These are phyloP conservation scores for Phytophthora syringae DNA, from an alignment of 352 stramenopile species.

Conservation along the genomic window DNA sequence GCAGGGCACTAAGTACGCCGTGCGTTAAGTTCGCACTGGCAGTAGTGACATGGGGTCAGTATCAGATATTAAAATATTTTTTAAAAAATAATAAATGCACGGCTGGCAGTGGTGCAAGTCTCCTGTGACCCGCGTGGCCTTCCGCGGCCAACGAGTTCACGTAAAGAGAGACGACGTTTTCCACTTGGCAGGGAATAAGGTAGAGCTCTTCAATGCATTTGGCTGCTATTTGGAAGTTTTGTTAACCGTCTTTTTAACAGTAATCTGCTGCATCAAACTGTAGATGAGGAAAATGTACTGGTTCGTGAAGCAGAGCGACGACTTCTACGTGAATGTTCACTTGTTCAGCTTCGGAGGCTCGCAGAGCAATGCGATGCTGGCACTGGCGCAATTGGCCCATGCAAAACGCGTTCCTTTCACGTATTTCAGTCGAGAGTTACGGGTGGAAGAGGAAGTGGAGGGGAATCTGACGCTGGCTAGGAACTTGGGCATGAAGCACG, in stretches of 20 bases:
- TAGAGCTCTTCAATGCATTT: too few relatives aligned
- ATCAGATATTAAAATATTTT: too few relatives aligned
- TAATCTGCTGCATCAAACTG: neutral
- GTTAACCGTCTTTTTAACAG: too few relatives aligned
- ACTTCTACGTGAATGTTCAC: constrained; percentile 63
- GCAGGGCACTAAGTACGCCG: too few relatives aligned
- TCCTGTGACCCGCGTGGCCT: constrained; percentile 67
- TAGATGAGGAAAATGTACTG: constrained; percentile 89
- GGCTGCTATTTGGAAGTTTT: too few relatives aligned
- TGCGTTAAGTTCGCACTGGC: too few relatives aligned
- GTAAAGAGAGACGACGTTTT: constrained; percentile 88
- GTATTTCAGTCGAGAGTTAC: constrained; percentile 76
- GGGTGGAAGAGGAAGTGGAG: constrained; percentile 2
- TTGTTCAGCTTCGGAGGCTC: constrained; percentile 80
- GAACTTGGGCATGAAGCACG: constrained; percentile 72
- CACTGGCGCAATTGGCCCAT: constrained; percentile 81
- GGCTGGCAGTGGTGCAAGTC: constrained; percentile 40
- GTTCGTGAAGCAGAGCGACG: constrained; percentile 68
- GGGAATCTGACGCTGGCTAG: constrained; percentile 59
- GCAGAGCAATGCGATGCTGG: constrained; percentile 89
- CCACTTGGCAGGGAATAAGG: constrained; percentile 87
- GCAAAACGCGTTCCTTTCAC: constrained; percentile 78
- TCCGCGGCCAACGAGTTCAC: constrained; percentile 72
- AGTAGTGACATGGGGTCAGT: too few relatives aligned
- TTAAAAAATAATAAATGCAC: too few relatives aligned